Conservation (phyloP, 2,329 filamentous ascomycete species). For the Lojkania enalia region DNA sequence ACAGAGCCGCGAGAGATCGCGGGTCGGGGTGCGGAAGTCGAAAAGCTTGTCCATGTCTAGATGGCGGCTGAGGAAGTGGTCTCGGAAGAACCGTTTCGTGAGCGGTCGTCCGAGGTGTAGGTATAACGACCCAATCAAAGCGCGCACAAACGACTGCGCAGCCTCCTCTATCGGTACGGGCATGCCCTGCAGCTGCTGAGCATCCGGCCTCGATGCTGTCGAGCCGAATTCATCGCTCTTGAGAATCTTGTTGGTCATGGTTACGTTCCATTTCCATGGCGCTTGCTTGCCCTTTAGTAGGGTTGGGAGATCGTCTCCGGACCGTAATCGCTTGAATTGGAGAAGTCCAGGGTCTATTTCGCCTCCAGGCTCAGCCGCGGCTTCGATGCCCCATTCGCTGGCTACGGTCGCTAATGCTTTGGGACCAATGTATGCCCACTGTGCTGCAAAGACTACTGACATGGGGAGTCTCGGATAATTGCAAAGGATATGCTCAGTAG, state of each 20-base stretch:
- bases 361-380: conserved; percentile 79
- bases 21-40: conserved; percentile 78
- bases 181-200: conserved; percentile 25
- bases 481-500: conserved; percentile 83
- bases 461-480: conserved; percentile 90
- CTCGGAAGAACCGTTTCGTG: conserved; percentile 79
- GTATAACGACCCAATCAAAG: conserved; percentile 82
- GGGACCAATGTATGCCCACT: conserved; percentile 80
- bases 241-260: conserved; percentile 70
- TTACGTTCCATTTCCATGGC: conserved; percentile 43
- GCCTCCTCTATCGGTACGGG: conserved; percentile 58
- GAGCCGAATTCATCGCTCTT: conserved; percentile 87
- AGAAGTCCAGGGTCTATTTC: conserved; percentile 92
- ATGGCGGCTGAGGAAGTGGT: conserved; percentile 80
- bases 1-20: conserved; percentile 82
- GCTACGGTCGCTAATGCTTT: conserved; percentile 74
- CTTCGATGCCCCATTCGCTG: conserved; percentile 88
- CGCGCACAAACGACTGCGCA: conserved; percentile 76
- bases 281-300: conserved; percentile 27
- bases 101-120: conserved; percentile 77
- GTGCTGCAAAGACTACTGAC: conserved; percentile 80
- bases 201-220: conserved; percentile 36
- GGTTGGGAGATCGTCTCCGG: conserved; percentile 31
- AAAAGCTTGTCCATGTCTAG: conserved; percentile 79
- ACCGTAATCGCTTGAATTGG: conserved; percentile 66